phyloP scores from a whole-genome alignment of 139 green algal genomes.

The Coelastrella sp. region DNA sequence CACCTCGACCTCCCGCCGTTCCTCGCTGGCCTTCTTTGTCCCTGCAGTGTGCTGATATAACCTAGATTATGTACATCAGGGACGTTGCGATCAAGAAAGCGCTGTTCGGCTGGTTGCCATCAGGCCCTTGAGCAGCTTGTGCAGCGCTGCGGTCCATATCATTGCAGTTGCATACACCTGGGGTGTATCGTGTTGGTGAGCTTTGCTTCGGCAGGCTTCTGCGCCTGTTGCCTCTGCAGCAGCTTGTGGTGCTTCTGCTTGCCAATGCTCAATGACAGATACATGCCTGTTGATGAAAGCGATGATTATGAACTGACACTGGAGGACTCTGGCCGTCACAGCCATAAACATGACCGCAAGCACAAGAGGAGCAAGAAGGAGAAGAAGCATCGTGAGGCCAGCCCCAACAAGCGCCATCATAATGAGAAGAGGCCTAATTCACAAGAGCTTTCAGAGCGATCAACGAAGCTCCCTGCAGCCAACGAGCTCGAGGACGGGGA shows the following conservation, averaged over 20 bases:
- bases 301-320: conserved; percentile 44
- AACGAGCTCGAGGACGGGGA: conserved; percentile 45
- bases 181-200: conserved; percentile 24
- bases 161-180: not conserved
- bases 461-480: not conserved
- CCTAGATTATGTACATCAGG: too few relatives aligned
- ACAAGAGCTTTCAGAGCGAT: not conserved
- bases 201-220: not conserved
- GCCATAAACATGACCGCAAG: conserved; percentile 54
- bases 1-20: too few relatives aligned
- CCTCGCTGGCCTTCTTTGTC: too few relatives aligned
- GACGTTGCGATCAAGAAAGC: too few relatives aligned
- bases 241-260: conserved; percentile 2
- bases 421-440: not conserved
- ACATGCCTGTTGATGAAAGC: conserved; percentile 31
- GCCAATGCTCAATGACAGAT: conserved; percentile 36
- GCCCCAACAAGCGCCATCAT: not conserved
- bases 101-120: too few relatives aligned
- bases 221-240: not conserved
- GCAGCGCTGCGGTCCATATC: not conserved
- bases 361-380: conserved; percentile 65
- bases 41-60: too few relatives aligned
- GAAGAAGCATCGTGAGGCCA: conserved; percentile 33
- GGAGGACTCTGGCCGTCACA: not conserved
- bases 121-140: too few relatives aligned